A percentile compares a stretch with the other conserved stretches of the same genome.
Conservation (phyloP, 148 eudicot genomes). For the Dianthus caryophyllus region DNA sequence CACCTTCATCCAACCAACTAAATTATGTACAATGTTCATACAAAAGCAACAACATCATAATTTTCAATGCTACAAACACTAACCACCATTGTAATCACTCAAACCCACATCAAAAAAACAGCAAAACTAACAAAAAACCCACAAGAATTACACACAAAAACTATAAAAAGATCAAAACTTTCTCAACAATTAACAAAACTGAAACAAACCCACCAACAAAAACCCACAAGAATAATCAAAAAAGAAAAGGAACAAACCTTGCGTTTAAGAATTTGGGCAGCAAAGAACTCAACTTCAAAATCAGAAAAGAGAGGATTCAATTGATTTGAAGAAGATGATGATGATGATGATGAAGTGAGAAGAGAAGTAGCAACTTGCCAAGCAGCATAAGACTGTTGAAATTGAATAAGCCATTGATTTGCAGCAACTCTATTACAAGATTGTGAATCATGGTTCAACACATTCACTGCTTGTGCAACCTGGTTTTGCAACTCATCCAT, state of each 20-base stretch:
- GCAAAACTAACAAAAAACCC: neutral
- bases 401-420: constrained; percentile 91
- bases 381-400: constrained; percentile 77
- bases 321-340: constrained; percentile 23
- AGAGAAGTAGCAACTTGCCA: constrained; percentile 83
- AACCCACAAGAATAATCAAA: neutral
- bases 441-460: constrained; percentile 75
- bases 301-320: constrained; percentile 27
- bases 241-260: constrained; percentile 44
- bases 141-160: neutral
- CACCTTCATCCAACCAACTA: constrained; percentile 3
- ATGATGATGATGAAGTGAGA: constrained; percentile 61
- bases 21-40: neutral
- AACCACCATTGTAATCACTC: neutral
- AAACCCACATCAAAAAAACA: neutral
- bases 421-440: constrained; percentile 88
- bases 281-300: constrained; percentile 82
- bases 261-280: constrained; percentile 95
- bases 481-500: constrained; percentile 59
- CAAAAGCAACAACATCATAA: neutral
- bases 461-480: constrained; percentile 82
- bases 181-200: neutral
- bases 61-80: neutral
- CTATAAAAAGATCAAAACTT: neutral
- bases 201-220: neutral